A percentile compares a stretch with the other conserved stretches of the same genome.
Evolutionary conservation across 768 basidiomycete species (phyloP).

Genomic region (Dentipellis sp.): DNA sequence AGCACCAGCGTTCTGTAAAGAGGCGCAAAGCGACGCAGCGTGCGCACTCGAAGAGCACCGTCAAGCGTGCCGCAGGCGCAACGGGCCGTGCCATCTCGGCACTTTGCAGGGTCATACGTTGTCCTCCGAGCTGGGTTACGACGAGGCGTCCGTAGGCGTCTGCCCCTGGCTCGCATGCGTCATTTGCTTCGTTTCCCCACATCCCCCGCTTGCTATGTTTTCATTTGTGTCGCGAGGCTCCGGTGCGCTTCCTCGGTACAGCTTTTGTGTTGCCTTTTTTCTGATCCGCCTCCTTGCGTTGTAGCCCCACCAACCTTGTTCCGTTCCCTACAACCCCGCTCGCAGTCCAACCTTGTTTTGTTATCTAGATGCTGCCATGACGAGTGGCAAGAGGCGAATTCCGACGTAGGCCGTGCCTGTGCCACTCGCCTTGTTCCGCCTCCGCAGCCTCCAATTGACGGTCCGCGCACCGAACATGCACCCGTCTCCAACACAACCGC

Average conservation of each 20-base stretch:
- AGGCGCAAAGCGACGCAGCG: background rate
- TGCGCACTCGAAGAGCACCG: background rate
- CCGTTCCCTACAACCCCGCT: background rate
- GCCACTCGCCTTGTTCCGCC: background rate
- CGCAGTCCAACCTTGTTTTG: background rate
- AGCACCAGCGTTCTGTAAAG: slow-evolving; percentile 8
- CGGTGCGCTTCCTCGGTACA: background rate
- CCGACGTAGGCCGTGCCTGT: background rate
- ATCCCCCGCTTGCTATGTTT: background rate
- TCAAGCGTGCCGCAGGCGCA: slow-evolving; percentile 5
- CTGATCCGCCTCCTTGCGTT: too few species aligned
- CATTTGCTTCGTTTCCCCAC: background rate
- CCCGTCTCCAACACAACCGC: background rate
- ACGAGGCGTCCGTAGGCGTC: background rate
- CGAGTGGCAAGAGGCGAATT: background rate
- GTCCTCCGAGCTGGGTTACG: background rate
- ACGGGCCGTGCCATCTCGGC: slow-evolving; percentile 8
- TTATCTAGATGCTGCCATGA: background rate
- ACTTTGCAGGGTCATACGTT: background rate
- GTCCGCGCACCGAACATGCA: background rate
- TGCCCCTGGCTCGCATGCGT: background rate
- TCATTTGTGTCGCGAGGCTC: background rate
- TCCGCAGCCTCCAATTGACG: background rate
- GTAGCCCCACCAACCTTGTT: too few species aligned
- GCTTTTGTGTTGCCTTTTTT: too few species aligned